Evolutionary conservation across 805 yeast species (phyloP), one percentile per base, ranked within the genome.

Genomic region (Candida morakotiae): DNA sequence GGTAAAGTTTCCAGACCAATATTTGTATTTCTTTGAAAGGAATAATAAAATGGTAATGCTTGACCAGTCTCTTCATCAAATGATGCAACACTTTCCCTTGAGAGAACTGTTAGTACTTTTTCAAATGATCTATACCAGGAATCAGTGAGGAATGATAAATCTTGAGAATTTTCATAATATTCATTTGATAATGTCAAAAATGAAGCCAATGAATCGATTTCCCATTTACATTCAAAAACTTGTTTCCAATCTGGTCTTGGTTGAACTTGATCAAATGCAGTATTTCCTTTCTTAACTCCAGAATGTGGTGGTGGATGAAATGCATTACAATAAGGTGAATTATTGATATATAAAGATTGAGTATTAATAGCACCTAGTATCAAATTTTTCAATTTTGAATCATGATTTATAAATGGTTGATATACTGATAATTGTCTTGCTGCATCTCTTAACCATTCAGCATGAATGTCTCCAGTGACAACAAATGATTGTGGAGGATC

Each of bases 391-490:
- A 87, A 63, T 2, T 47, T 40, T 1, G 54, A 45, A 49, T 87
- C 93, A 37, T 71, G 52, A 27, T 61, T 60, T 10, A 79, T 60
- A 16, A 86, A 67, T 6, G 77, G 77, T 48, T 81, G 80, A 56
- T 87, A 88, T 2, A 84, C 85, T 3, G 86, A 73, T 33, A 87
- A 60, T 53, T 87, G 96, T 47, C 93, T 67, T 0, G 95, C 86
- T 1, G 94, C 80, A 57, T 87, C 96, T 37, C 96, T 62, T 34
- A 87, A 63, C 96, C 96, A 87, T 58, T 87, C 95, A 2, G 96
- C 96, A 55, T 86, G 88, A 39, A 87, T 87, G 53, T 87, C 96
- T 8, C 96, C 96, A 0, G 96, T 87, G 22, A 87, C 91, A 1
- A 87, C 75, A 58, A 87, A 87, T 1, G 94, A 69, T 43, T 79